A percentile compares a stretch with the other conserved stretches of the same genome.
Evolutionary conservation across 1,139 yeast genomes (phyloP).

Genomic region (Suhomyces coccinellae): DNA sequence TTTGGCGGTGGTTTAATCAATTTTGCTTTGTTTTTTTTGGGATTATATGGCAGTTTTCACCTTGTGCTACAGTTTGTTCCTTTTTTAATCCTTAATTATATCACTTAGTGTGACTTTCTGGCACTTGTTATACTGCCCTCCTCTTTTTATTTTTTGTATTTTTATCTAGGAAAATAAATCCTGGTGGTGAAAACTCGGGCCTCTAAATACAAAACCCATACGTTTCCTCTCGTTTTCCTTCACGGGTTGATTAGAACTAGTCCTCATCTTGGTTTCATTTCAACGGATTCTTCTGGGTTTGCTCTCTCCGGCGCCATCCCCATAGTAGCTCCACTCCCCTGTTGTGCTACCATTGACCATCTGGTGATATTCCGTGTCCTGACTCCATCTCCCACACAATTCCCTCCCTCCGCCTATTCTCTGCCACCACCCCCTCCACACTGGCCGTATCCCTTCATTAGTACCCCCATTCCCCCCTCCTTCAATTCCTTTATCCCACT

Average conservation of each 20-base stretch:
- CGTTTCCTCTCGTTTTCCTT: conserved; percentile 10
- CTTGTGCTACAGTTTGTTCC: conserved; percentile 10
- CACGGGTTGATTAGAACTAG: conserved; percentile 8
- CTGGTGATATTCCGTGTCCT: background rate
- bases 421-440: background rate
- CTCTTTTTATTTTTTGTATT: conserved; percentile 8
- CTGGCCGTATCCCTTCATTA: conserved; percentile 3
- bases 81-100: conserved; percentile 9
- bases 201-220: conserved; percentile 12
- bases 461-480: conserved; percentile 1
- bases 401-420: background rate
- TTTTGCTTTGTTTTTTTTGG: conserved; percentile 2
- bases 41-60: conserved; percentile 5
- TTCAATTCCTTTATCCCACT: background rate
- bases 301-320: background rate
- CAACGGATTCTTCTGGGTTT: conserved; percentile 4
- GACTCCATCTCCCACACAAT: background rate
- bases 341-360: conserved; percentile 4
- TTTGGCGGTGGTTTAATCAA: conserved; percentile 2
- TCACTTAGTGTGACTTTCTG: conserved; percentile 10
- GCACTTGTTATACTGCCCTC: conserved; percentile 1
- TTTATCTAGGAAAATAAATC: conserved; percentile 7
- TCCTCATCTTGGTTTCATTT: conserved; percentile 2
- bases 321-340: background rate
- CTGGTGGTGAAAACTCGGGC: conserved; percentile 3